Evolutionary conservation across 129 eudicot genomes (phyloP), one percentile per base, ranked within the genome.

Genomic region (Escallonia rubra): DNA sequence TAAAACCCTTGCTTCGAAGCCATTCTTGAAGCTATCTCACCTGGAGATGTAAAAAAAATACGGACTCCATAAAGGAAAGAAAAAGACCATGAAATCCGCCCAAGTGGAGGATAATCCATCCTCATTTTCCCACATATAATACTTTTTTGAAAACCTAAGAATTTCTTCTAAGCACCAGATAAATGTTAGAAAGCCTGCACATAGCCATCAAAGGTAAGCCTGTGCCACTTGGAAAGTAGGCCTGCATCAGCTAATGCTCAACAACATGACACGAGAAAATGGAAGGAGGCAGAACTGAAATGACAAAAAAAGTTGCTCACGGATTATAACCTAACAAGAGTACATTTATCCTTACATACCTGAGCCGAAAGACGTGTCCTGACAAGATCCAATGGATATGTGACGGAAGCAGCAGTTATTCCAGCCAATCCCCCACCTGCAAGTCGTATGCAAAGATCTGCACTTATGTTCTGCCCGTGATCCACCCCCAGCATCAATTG

Each of bases 281-380:
- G 8, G 52, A 70, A 50, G 43, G 54, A 68, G 60, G 23, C 40
- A 34, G 50, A n/a, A 68, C 51, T 57, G 41, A 34, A n/a, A n/a
- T 15, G 7, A 41, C 39, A 11, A 39, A 38, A n/a, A 38, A 23
- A 9, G 46, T 44, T 60, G 58, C 42, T 42, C 54, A 49, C 65
- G 50, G 50, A 9, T 60, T 65, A 67, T 14, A 49, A 51, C 46
- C 43, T 42, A 61, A 7, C 73, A 63, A 45, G 51, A 13, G 43
- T 16, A 53, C 40, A 61, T n/a, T 14, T 11, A 41, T 4, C 3
- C 7, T 8, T 60, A 62, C 48, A 60, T 53, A 86, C 98, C 90
- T 91, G 98, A 39, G 96, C 96, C 57, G 96, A 78, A 72, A 91
- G 89, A 43, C 98, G 89, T 39, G 98, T 91, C 81, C 98, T 83